These are phyloP conservation scores for Pythium dissimile DNA, from an alignment of 352 stramenopile species.

Conservation along the genomic window DNA sequence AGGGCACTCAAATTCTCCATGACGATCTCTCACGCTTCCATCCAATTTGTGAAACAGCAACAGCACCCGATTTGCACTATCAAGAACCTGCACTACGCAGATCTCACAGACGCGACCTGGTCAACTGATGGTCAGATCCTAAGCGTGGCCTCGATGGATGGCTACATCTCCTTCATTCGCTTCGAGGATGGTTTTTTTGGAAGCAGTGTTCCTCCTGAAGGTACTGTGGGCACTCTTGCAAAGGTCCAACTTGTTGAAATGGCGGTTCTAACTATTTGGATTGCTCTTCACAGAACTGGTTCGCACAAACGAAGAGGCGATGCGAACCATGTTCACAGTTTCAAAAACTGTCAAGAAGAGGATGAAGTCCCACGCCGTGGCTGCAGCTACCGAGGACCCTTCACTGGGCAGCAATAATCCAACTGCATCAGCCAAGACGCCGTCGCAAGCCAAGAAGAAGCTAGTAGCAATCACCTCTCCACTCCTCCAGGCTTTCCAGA, in stretches of 20 bases:
- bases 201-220: constrained; percentile 8
- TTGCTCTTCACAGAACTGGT: constrained; percentile 29
- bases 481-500: constrained; percentile 22
- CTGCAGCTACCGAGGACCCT: constrained; percentile 12
- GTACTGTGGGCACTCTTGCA: not conserved
- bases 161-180: constrained; percentile 93
- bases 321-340: constrained; percentile 52
- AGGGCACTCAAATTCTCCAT: not conserved
- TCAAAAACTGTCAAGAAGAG: constrained; percentile 70
- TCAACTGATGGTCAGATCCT: constrained; percentile 88
- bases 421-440: constrained; percentile 16
- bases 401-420: not conserved
- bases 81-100: constrained; percentile 92
- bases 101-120: constrained; percentile 94
- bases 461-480: constrained; percentile 9
- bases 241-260: not conserved
- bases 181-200: constrained; percentile 90
- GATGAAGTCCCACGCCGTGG: constrained; percentile 7
- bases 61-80: constrained; percentile 84
- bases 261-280: not conserved
- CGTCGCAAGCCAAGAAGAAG: constrained; percentile 23
- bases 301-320: constrained; percentile 46
- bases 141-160: constrained; percentile 93
- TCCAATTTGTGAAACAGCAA: constrained; percentile 34
- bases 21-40: too few relatives aligned